These are phyloP conservation scores for Blastobotrys raffinosifermentans DNA, from an alignment of 1,139 yeast genomes.

Conservation along the genomic window DNA sequence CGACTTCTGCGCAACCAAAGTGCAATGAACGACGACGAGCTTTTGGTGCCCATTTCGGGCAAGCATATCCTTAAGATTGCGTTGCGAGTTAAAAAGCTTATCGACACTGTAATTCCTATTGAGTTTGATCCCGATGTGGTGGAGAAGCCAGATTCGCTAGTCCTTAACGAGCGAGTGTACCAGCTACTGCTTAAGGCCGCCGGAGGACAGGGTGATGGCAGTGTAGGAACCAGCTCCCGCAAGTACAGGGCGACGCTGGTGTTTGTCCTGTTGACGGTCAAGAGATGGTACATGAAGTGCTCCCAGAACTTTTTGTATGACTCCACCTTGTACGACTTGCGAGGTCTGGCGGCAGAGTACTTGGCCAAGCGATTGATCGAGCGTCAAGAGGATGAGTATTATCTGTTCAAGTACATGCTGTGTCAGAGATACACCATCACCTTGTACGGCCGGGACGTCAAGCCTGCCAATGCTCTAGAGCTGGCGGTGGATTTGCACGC, in stretches of 20 bases:
- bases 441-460: slow-evolving; percentile 54
- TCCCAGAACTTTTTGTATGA: slow-evolving; percentile 60
- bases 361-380: slow-evolving; percentile 70
- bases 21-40: slow-evolving; percentile 15
- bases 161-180: slow-evolving; percentile 55
- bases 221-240: slow-evolving; percentile 48
- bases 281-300: slow-evolving; percentile 68
- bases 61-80: slow-evolving; percentile 70
- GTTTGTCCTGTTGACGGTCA: slow-evolving; percentile 67
- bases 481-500: slow-evolving; percentile 84
- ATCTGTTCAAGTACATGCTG: slow-evolving; percentile 67
- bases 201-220: slow-evolving; percentile 69
- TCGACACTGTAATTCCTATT: slow-evolving; percentile 66
- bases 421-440: slow-evolving; percentile 70
- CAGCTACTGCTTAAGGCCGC: slow-evolving; percentile 65
- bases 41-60: slow-evolving; percentile 18
- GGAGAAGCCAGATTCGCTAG: slow-evolving; percentile 53
- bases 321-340: slow-evolving; percentile 52
- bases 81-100: slow-evolving; percentile 61
- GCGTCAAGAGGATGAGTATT: slow-evolving; percentile 46
- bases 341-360: slow-evolving; percentile 66
- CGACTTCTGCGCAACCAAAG: too few species aligned
- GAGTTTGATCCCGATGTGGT: slow-evolving; percentile 49
- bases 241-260: slow-evolving; percentile 63
- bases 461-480: slow-evolving; percentile 69